Base-by-base conservation (phyloP, 768 basidiomycete genomes). In the Hemileccinum rubropunctum region DNA sequence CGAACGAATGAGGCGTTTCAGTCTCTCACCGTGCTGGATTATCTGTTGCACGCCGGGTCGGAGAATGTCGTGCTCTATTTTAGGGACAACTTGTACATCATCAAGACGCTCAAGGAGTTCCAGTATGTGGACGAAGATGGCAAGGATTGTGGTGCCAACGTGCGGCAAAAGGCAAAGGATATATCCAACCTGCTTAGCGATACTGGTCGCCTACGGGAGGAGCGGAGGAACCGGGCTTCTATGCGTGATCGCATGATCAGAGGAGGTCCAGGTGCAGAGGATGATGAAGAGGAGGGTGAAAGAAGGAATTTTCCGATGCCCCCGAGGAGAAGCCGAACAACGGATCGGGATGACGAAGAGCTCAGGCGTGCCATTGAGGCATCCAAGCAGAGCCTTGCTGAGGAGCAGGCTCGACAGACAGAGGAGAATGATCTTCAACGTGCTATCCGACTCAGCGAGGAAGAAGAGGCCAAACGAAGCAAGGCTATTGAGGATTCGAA, bases 61-160 rank as follows among this genome's bases (percentile, higher is more conserved):
- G 97, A 98, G 71, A 98, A 99, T 67, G 95, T 98, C 18, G 93
- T 98, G 52, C 89, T 97, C 63, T 99, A 99, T 74, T 98, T 98
- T 77, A 84, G 84, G 41, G 95, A 99, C 68, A 98, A 99, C 65
- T 71, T 97, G 53, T 99, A 98, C 71, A 81, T 98, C 66, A 84
- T 99, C 82, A 98, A 98, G 76, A 98, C 95, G 2, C 82, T 99
- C 53, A 95, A 98, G 68, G 97, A 99, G 69, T 99, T 99, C 71
- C 95, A 98, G 60, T 97, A 84, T 64, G 69, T 95, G 49, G 97
- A 98, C 69, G 97, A 98, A 61, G 85, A 90, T 34, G 89, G 86
- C 44, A 97, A 97, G 68, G 97, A 99, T 65, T 93, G 97, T 62
- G 97, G 97, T 32, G 93, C 93, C n/a, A 99, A 98, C 69, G 91